These are phyloP conservation scores for Chytriomyces confervae DNA, from an alignment of 192 early-diverging fungal species.

Conservation along the genomic window DNA sequence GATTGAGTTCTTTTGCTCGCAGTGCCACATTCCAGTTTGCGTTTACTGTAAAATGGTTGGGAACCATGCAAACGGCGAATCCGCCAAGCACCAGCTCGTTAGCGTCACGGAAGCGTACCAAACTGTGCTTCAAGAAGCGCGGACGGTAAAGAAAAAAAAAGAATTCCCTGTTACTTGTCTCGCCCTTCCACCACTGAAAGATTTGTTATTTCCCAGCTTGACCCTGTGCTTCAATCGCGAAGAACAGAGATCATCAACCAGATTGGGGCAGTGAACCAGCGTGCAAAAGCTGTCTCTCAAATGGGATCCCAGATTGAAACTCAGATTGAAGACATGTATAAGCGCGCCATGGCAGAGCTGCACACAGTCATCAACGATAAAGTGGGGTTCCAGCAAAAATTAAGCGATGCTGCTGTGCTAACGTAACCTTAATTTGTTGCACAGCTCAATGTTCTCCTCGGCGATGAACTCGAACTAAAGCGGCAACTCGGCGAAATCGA, in stretches of 20 bases:
- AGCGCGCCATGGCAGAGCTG: constrained; percentile 54
- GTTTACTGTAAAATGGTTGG: constrained; percentile 69
- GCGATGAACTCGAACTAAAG: constrained; percentile 63
- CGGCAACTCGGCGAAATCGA: constrained; percentile 63
- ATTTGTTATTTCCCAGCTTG: constrained; percentile 41
- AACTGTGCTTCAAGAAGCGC: constrained; percentile 59
- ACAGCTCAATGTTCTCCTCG: constrained; percentile 58
- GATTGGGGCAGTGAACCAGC: constrained; percentile 53
- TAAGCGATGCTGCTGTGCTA: no score
- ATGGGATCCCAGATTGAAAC: constrained; percentile 53
- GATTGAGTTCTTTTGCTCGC: constrained; percentile 68
- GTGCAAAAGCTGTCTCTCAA: constrained; percentile 61
- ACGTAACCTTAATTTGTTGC: background rate
- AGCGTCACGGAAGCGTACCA: constrained; percentile 61
- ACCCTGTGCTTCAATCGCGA: constrained; percentile 54
- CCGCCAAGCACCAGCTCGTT: constrained; percentile 64
- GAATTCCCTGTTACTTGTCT: background rate
- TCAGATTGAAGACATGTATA: constrained; percentile 63
- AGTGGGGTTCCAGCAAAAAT: constrained; percentile 36
- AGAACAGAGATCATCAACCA: constrained; percentile 61
- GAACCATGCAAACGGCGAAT: constrained; percentile 63
- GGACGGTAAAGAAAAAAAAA: constrained; percentile 39
- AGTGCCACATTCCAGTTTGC: constrained; percentile 69
- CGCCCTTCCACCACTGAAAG: background rate
- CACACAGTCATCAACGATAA: constrained; percentile 52